A percentile compares a stretch with the other conserved stretches of the same genome.
Conservation (phyloP, 495 filamentous ascomycete species). For the Hyaloscypha hepaticicola region DNA sequence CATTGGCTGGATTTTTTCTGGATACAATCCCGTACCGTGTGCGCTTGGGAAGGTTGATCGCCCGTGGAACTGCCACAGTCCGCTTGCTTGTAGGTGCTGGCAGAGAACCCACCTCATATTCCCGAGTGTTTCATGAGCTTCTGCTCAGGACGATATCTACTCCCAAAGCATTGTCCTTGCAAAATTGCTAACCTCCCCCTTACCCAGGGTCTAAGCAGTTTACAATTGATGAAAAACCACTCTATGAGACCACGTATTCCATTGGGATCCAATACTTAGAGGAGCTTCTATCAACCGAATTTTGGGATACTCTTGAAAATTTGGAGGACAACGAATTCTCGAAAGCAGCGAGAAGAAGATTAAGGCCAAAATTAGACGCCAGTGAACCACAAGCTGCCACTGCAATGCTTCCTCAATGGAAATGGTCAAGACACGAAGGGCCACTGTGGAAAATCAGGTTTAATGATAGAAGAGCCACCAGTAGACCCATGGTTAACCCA, state of each 20-base stretch:
- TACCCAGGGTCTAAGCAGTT: background rate
- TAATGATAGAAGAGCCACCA: background rate
- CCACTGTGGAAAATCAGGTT: background rate
- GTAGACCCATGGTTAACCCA: background rate
- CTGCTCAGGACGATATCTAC: too few relatives aligned
- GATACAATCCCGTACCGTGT: slow-evolving; percentile 15
- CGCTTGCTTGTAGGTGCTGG: background rate
- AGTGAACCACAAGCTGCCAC: background rate
- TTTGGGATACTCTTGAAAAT: background rate
- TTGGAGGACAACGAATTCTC: background rate
- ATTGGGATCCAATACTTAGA: slow-evolving; percentile 13
- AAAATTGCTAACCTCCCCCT: too few relatives aligned
- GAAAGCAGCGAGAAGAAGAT: background rate
- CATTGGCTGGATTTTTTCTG: slow-evolving; percentile 15
- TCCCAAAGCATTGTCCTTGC: too few relatives aligned
- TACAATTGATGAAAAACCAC: background rate
- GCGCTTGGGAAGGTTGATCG: background rate
- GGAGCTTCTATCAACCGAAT: background rate
- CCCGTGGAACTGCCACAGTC: background rate
- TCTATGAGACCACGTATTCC: slow-evolving; percentile 15
- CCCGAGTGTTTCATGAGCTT: too few relatives aligned
- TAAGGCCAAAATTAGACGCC: slow-evolving; percentile 3
- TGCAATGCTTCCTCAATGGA: slow-evolving; percentile 5
- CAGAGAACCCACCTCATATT: too few relatives aligned
- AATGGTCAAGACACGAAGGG: background rate